Base-by-base conservation (phyloP, 352 stramenopile species). In the Pythium phragmitis region DNA sequence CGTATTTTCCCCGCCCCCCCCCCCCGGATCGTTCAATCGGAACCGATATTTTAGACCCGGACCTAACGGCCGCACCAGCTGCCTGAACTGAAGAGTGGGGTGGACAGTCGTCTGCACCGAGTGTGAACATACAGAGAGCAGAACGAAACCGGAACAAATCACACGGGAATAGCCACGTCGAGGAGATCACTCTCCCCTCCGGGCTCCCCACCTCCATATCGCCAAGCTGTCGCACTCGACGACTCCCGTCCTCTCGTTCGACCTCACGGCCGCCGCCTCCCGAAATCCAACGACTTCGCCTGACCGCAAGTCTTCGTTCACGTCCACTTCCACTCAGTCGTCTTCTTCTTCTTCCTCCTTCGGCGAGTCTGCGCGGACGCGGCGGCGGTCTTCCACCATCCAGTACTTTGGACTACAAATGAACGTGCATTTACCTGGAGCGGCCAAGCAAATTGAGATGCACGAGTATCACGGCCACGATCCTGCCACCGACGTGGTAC, bases 341-440 rank as follows among this genome's bases (percentile, higher is more conserved):
- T 61, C 67, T 28, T 59, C 60, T 16, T 55, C 67, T 37, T 62
- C 66, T 7, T 66, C 66, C n/a, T 59, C 49, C 19, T 41, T 39
- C 11, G 34, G 49, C 46, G 60, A 64, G 34, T 63, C 60, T 19
- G 17, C 19, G 41, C 67, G 67, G 23, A 52, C 67, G 46, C 67
- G 57, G 43, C 54, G 67, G 17, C 60, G 60, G 34, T 73, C 67
- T 11, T 73, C 56, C 56, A 63, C 67, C 37, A 68, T 67, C 52
- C 67, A 73, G 60, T 73, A 73, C 60, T 73, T 73, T 43, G 67
- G 67, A 9, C 58, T 73, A 7, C 57, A 59, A 26, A 57, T 73
- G 53, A 68, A 68, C 51, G 45, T 68, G 49, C 55, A 57, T 9
- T 41, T 69, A 36, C 34, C 34, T 3, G 34, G 7, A 39, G 61